A percentile compares a stretch with the other conserved stretches of the same genome.
phyloP scores from a whole-genome alignment of 2,329 filamentous ascomycete genomes.

The Dichotomopilus funicola region DNA sequence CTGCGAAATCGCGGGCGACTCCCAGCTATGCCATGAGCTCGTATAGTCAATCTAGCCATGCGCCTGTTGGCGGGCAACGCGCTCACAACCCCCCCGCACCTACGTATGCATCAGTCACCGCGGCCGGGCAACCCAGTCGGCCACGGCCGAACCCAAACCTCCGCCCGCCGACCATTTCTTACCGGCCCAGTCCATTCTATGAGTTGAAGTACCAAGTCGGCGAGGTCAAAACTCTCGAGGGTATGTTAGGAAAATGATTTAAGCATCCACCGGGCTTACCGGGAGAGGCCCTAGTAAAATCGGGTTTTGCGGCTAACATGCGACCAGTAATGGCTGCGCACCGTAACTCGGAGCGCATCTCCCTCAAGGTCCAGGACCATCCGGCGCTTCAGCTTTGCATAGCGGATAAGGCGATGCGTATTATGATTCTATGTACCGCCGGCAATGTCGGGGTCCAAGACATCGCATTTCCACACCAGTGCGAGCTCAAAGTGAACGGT shows the following conservation, averaged over 20 bases:
- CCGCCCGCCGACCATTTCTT: conserved; percentile 26
- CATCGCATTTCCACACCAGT: conserved; percentile 83
- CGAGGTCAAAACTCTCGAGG: conserved; percentile 60
- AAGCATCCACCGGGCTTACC: no score
- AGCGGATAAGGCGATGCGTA: conserved; percentile 54
- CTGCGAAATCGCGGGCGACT: not conserved
- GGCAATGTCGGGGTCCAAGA: conserved; percentile 62
- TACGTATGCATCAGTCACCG: not conserved
- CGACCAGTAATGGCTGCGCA: conserved; percentile 51
- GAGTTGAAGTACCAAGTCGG: conserved; percentile 60
- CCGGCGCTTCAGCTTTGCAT: conserved; percentile 50
- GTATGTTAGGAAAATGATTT: conserved; percentile 41
- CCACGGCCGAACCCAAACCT: conserved; percentile 1
- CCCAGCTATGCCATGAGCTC: conserved; percentile 14
- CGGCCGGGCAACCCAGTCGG: not conserved
- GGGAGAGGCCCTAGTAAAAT: no score
- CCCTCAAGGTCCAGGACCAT: conserved; percentile 44
- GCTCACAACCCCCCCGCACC: not conserved
- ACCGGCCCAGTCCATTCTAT: conserved; percentile 82
- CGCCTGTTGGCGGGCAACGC: conserved; percentile 1
- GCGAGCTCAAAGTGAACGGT: conserved; percentile 84
- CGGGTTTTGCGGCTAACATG: conserved; percentile 13
- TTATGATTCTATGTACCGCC: conserved; percentile 78
- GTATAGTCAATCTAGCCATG: conserved; percentile 7
- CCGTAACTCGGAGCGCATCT: conserved; percentile 41